Conservation (phyloP, 805 yeast species). For the Starmerella geochares region DNA sequence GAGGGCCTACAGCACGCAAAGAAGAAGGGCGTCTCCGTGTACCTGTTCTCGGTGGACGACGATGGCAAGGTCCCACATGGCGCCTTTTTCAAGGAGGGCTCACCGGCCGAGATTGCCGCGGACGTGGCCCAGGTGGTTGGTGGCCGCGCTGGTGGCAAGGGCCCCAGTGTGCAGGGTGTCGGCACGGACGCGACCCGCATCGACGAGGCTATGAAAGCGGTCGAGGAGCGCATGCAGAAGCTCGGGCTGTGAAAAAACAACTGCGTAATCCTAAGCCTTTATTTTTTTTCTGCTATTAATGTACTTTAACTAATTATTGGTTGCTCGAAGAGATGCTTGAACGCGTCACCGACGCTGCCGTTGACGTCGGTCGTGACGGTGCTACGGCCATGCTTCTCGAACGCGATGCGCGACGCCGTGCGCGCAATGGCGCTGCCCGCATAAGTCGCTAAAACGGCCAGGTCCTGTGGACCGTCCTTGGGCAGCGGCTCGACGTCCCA, state of each 20-base stretch:
- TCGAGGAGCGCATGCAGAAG: slow-evolving; percentile 43
- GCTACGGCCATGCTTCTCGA: slow-evolving; percentile 52
- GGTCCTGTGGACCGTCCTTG: slow-evolving; percentile 25
- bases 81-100: slow-evolving; percentile 71
- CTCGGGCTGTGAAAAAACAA: not conserved
- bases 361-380: slow-evolving; percentile 82
- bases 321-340: slow-evolving; percentile 30
- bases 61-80: slow-evolving; percentile 85
- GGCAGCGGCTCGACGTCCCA: slow-evolving; percentile 43
- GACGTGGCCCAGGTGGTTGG: slow-evolving; percentile 68
- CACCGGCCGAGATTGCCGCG: slow-evolving; percentile 65
- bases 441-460: slow-evolving; percentile 46
- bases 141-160: slow-evolving; percentile 98
- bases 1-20: slow-evolving; percentile 74
- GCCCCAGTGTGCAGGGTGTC: slow-evolving; percentile 92
- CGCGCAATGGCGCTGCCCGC: slow-evolving; percentile 66
- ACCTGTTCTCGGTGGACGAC: slow-evolving; percentile 40
- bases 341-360: slow-evolving; percentile 54
- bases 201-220: slow-evolving; percentile 61
- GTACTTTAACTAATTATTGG: not conserved
- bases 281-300: not conserved
- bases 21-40: slow-evolving; percentile 26
- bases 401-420: slow-evolving; percentile 56
- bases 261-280: too few relatives aligned
- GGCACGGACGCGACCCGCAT: slow-evolving; percentile 72